Base-by-base conservation (phyloP, 257 asterid species). In the Knoxia roxburghii region DNA sequence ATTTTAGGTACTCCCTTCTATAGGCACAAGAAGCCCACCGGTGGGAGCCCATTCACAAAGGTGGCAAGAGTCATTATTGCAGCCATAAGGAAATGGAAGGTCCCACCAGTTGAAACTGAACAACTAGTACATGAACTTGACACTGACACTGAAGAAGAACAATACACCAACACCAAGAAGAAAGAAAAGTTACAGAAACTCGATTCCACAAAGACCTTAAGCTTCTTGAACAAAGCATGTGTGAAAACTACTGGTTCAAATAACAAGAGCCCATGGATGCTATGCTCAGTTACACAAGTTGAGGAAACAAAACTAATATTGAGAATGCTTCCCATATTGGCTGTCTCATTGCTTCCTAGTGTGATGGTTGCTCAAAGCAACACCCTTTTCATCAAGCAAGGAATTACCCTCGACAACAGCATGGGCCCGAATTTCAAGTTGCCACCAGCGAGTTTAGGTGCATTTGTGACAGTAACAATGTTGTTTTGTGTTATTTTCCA, bases 241-340 rank as follows among this genome's bases (percentile, higher is more conserved):
- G 95, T 89, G 18, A 74, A 65, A 67, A 81, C 4, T 37, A 3
- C 86, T 11, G 84, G 80, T 52, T 68, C 87, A 53, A 78, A 75
- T 0, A 37, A 37, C 6, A 37, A 37, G 4, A 80, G 81, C 65
- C 87, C 90, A 15, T 92, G 97, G 98, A 68, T 81, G 75, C 77
- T 89, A 24, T 85, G 95, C 74, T 55, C 96, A 7, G 83, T 91
- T 27, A 91, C 98, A 2, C 88, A 89, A 82, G 96, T 91, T 4
- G 98, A 91, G 76, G 98, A 89, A 68, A 85, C 95, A 12, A 91
- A 91, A 64, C 95, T 84, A 65, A 89, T 91, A 84, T 70, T 91
- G 33, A 72, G 88, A 52, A 85, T 91, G 95, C 64, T 91, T 58
- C 98, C 96, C 2, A 83, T 91, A n/a, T 63, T 85, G 59, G 17